Evolutionary conservation across 257 asterid genomes (phyloP).

Genomic region (Gentiana straminea): DNA sequence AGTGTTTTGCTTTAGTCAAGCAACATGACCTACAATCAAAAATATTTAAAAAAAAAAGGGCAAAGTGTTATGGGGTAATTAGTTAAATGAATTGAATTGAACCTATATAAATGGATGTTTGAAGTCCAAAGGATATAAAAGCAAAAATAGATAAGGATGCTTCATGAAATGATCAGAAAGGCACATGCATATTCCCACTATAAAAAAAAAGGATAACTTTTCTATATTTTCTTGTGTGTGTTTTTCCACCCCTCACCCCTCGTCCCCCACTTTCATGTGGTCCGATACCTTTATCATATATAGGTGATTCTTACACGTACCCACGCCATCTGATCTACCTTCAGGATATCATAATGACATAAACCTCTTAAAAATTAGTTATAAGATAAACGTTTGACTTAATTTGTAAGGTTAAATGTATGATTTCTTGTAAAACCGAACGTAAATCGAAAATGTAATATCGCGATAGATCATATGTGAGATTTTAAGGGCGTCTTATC

Average conservation of each 20-base stretch:
- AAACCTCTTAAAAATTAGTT: too few relatives aligned
- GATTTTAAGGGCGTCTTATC: too few relatives aligned
- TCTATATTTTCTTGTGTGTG: slow-evolving; percentile 3
- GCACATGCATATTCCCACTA: slow-evolving; percentile 42
- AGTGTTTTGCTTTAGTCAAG: slow-evolving; percentile 5
- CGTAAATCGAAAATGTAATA: too few relatives aligned
- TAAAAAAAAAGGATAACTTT: slow-evolving; percentile 7
- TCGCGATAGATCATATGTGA: too few relatives aligned
- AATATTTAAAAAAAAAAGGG: slow-evolving; percentile 1
- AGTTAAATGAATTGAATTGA: slow-evolving; percentile 23
- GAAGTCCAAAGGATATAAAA: slow-evolving; percentile 8
- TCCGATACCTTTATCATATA: slow-evolving; percentile 27
- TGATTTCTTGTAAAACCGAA: too few relatives aligned
- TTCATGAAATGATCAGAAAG: slow-evolving; percentile 18
- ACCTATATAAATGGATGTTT: neutral
- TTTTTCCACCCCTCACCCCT: slow-evolving; percentile 13
- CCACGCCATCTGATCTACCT: too few relatives aligned
- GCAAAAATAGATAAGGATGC: slow-evolving; percentile 29
- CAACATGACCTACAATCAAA: neutral
- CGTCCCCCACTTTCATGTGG: slow-evolving; percentile 25
- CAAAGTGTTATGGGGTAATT: neutral
- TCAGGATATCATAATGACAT: too few relatives aligned
- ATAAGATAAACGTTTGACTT: too few relatives aligned
- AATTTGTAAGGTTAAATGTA: too few relatives aligned
- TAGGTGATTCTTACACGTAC: too few relatives aligned